Conservation (phyloP, 2,329 filamentous ascomycete species). For the Geosmithia morbida region DNA sequence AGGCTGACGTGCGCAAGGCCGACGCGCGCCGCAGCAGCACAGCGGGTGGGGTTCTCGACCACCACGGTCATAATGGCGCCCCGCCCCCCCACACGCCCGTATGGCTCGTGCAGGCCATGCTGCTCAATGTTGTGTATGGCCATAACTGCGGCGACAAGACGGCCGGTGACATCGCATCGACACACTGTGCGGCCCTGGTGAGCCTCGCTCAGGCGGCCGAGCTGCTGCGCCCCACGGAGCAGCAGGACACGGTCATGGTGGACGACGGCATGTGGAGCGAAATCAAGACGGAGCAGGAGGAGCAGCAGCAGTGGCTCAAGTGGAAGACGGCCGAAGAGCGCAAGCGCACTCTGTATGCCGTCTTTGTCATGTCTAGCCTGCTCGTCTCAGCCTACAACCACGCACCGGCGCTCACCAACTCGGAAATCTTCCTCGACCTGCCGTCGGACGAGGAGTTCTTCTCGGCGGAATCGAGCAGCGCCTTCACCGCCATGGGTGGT, state of each 20-base stretch:
- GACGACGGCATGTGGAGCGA: conserved; percentile 32
- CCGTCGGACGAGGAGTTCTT: conserved; percentile 92
- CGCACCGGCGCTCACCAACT: conserved; percentile 80
- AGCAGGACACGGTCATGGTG: conserved; percentile 42
- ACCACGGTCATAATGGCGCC: conserved; percentile 19
- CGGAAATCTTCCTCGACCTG: conserved; percentile 76
- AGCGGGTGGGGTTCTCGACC: conserved; percentile 7
- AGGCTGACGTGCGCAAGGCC: conserved; percentile 60
- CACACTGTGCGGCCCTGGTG: conserved; percentile 80
- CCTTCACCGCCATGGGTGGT: conserved; percentile 68
- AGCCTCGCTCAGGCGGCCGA: conserved; percentile 85
- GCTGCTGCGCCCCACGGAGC: conserved; percentile 34
- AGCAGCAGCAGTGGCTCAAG: conserved; percentile 54
- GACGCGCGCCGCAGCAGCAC: conserved; percentile 40
- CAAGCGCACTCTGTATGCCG: conserved; percentile 81
- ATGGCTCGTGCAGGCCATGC: conserved; percentile 94
- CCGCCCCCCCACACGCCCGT: conserved; percentile 63
- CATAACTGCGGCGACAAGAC: conserved; percentile 89
- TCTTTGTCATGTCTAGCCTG: conserved; percentile 85
- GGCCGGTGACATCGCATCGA: conserved; percentile 81
- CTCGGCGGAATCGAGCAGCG: conserved; percentile 67
- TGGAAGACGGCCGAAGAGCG: conserved; percentile 87
- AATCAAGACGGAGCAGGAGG: conserved; percentile 30
- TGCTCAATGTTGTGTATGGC: conserved; percentile 89
- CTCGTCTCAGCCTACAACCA: conserved; percentile 90